These are phyloP conservation scores for Pedinophyceae sp. DNA, from an alignment of 139 green algal genomes.

Conservation along the genomic window DNA sequence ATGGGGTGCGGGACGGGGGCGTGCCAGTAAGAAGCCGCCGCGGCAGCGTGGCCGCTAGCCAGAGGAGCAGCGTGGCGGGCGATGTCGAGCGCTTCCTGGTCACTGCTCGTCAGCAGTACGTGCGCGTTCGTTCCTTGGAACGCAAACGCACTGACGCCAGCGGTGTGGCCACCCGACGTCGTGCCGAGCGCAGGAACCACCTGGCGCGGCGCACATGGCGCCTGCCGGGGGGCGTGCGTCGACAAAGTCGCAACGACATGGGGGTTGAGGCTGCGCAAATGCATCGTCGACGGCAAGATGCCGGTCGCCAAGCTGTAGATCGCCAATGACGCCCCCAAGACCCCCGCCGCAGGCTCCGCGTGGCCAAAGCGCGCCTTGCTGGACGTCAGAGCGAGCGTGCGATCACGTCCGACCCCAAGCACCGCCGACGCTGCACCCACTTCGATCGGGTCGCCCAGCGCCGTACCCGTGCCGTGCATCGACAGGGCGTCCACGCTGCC, in stretches of 20 bases:
- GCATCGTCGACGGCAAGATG: slow-evolving; percentile 17
- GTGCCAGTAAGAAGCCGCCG: no score
- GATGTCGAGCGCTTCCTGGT: no score
- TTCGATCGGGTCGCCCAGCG: slow-evolving; percentile 58
- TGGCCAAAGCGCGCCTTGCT: slow-evolving; percentile 54
- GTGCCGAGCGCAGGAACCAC: no score
- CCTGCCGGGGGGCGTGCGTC: background rate
- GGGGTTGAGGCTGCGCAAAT: slow-evolving; percentile 41
- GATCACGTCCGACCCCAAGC: background rate
- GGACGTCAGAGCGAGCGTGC: slow-evolving; percentile 29
- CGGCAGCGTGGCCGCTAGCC: background rate
- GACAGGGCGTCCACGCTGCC: slow-evolving; percentile 6
- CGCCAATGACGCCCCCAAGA: slow-evolving; percentile 18
- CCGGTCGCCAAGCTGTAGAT: slow-evolving; percentile 7
- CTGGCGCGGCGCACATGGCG: no score
- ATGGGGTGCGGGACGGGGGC: no score
- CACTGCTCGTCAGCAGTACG: no score
- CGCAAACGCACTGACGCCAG: slow-evolving; percentile 59
- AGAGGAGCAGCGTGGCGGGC: background rate
- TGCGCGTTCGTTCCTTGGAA: slow-evolving; percentile 70
- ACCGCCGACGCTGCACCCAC: slow-evolving; percentile 16
- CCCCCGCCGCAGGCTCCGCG: slow-evolving; percentile 51
- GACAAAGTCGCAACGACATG: slow-evolving; percentile 15
- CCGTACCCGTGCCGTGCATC: slow-evolving; percentile 58
- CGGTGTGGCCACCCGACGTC: no score